Conservation (phyloP, 2,329 filamentous ascomycete species). For the Colletotrichum sp. region DNA sequence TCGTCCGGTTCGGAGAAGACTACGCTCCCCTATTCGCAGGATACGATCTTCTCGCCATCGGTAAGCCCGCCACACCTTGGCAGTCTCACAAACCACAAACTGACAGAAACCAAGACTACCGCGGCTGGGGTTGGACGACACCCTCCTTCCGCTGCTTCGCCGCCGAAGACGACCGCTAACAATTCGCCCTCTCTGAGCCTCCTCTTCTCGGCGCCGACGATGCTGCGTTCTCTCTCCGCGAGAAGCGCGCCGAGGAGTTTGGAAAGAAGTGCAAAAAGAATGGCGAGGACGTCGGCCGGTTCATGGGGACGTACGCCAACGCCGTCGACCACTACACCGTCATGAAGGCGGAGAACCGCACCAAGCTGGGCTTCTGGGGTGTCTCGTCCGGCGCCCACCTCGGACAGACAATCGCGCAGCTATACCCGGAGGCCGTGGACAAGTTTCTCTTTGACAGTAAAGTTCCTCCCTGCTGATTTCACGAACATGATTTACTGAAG, state of each 20-base stretch:
- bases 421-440: background rate
- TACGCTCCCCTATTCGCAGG: background rate
- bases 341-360: slow-evolving; percentile 6
- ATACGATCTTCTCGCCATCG: slow-evolving; percentile 5
- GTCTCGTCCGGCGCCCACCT: background rate
- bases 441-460: slow-evolving; percentile 6
- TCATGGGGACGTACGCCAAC: slow-evolving; percentile 7
- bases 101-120: background rate
- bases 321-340: slow-evolving; percentile 6
- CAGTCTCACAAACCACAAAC: background rate
- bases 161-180: background rate
- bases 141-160: slow-evolving; percentile 6
- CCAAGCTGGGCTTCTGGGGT: slow-evolving; percentile 4
- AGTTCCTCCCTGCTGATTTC: background rate
- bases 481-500: background rate
- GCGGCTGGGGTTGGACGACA: background rate
- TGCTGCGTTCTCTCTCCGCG: background rate
- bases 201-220: background rate
- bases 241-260: background rate
- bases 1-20: slow-evolving; percentile 1
- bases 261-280: background rate
- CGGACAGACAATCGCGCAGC: background rate
- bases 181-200: background rate
- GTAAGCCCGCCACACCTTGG: background rate
- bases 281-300: background rate